Evolutionary conservation across 106 monocot genomes (phyloP), one percentile per base, ranked within the genome.

Genomic region (Vanilla planifolia): DNA sequence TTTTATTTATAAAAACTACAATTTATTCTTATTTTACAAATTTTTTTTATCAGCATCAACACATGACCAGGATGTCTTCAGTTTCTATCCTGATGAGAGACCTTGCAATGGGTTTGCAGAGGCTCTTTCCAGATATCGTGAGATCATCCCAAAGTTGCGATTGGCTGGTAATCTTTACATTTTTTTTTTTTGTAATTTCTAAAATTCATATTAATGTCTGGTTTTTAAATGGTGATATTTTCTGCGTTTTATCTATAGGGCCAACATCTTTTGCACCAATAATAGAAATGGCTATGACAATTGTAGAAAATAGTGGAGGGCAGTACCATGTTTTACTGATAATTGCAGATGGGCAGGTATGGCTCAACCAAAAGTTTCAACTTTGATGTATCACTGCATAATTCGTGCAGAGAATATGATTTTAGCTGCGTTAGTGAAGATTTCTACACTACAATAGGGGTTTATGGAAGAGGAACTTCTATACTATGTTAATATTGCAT

Each of bases 311-410:
- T 6, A 89, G 80, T 63, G 75, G 79, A 9, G 85, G 83, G 0
- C 85, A 89, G 46, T 94, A 94, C 60, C 94, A 94, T 80, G 83
- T 89, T 65, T 58, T 89, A 33, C 15, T 94, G 30, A 85, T 94
- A 63, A 85, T 89, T 63, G 88, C 89, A 64, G 93, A 89, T 55
- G 93, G 89, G 22, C 93, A 93, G 85, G 95, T 89, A 78, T 16
- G 4, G 4, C n/a, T 46, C 46, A 37, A 6, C 37, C 37, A 37
- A 10, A 37, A 6, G 5, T 10, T 37, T 37, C 37, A 37, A 37
- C 37, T 6, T 37, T 37, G 5, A n/a, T n/a, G n/a, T n/a, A n/a
- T n/a, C n/a, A n/a, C n/a, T n/a, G n/a, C n/a, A n/a, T n/a, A n/a
- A n/a, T n/a, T n/a, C n/a, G n/a, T n/a, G n/a, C n/a, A n/a, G n/a